Evolutionary conservation across 1,284 basidiomycete species (phyloP).

Genomic region (Gomphus bonarii): DNA sequence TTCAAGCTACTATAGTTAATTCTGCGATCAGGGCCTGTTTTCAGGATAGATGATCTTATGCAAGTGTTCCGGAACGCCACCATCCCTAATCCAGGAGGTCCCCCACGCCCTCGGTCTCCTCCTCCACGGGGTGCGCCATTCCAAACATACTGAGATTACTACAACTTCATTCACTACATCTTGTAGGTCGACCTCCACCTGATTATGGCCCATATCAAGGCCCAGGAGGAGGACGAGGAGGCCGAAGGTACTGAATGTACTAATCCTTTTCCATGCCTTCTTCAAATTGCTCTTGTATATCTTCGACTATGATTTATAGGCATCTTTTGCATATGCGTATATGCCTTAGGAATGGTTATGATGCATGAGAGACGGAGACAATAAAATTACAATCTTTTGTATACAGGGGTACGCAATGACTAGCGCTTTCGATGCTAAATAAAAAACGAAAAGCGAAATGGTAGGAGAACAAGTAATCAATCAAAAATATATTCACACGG

Average conservation of each 20-base stretch:
- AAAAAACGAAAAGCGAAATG: no score
- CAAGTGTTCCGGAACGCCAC: slow-evolving; percentile 66
- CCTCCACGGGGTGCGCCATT: slow-evolving; percentile 29
- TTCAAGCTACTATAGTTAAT: slow-evolving; percentile 12
- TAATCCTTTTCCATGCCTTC: not conserved
- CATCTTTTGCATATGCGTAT: not conserved
- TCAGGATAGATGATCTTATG: slow-evolving; percentile 81
- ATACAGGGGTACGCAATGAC: no score
- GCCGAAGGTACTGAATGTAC: slow-evolving; percentile 23
- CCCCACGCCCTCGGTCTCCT: slow-evolving; percentile 35
- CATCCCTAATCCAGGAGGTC: slow-evolving; percentile 40
- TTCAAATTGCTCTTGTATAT: not conserved
- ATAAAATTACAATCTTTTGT: not conserved
- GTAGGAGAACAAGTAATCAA: no score
- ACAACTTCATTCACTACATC: slow-evolving; percentile 6
- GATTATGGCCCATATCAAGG: slow-evolving; percentile 66
- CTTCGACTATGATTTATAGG: not conserved
- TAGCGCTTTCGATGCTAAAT: no score
- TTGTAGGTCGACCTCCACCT: slow-evolving; percentile 49
- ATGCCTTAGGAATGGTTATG: not conserved
- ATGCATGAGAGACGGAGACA: not conserved
- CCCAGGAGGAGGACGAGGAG: slow-evolving; percentile 22
- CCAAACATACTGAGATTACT: not conserved
- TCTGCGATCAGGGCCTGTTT: slow-evolving; percentile 58
- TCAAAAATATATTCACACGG: no score